These are phyloP conservation scores for Dothistroma septosporum DNA, from an alignment of 2,329 filamentous ascomycete species.

Conservation along the genomic window DNA sequence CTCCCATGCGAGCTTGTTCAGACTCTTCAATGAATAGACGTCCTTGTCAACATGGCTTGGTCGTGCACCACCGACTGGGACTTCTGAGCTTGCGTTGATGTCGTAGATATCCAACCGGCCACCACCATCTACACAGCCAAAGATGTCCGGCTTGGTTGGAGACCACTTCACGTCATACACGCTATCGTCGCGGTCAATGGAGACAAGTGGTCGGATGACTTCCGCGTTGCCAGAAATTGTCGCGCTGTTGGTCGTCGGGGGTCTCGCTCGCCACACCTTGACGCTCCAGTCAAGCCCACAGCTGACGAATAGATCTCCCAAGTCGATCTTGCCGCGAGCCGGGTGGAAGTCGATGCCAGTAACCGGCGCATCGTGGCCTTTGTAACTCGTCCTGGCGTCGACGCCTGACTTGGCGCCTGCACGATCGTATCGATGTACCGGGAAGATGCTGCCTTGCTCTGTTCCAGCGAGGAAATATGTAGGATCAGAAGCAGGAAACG, in stretches of 20 bases:
- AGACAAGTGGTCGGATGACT: slow-evolving; percentile 62
- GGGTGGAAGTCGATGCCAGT: slow-evolving; percentile 97
- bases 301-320: slow-evolving; percentile 89
- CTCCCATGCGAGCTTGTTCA: slow-evolving; percentile 96
- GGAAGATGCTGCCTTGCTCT: slow-evolving; percentile 93
- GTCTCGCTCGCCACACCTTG: slow-evolving; percentile 91
- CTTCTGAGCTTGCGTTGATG: slow-evolving; percentile 84
- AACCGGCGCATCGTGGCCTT: slow-evolving; percentile 86
- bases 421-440: slow-evolving; percentile 94
- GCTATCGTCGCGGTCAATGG: slow-evolving; percentile 90
- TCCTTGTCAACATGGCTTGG: slow-evolving; percentile 37
- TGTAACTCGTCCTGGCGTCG: slow-evolving; percentile 81
- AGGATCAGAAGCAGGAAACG: slow-evolving; percentile 89
- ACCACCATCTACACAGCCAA: slow-evolving; percentile 88
- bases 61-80: slow-evolving; percentile 72
- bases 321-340: slow-evolving; percentile 82
- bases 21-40: slow-evolving; percentile 57
- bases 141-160: slow-evolving; percentile 87
- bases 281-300: slow-evolving; percentile 94
- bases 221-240: slow-evolving; percentile 43
- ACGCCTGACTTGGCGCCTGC: slow-evolving; percentile 95
- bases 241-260: slow-evolving; percentile 64
- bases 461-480: slow-evolving; percentile 97
- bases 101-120: slow-evolving; percentile 95
- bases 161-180: slow-evolving; percentile 97